Evolutionary conservation across 169 alveolate species (phyloP).

Genomic region (Perkinsus chesapeaki): DNA sequence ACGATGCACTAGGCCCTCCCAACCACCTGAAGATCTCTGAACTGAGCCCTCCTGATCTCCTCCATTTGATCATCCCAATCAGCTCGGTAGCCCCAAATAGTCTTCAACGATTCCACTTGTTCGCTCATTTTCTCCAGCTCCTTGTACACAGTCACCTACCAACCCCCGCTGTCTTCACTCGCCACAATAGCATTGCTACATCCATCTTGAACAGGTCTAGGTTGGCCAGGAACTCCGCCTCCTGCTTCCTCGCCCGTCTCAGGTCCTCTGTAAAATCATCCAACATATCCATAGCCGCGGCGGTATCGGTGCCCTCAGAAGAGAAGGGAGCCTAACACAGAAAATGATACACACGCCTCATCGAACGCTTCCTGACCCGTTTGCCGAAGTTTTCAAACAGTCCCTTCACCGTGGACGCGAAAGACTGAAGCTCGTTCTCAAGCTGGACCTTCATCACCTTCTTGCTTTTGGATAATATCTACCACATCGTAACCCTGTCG

Average conservation of each 20-base stretch:
- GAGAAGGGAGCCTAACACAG: not conserved
- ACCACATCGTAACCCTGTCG: not conserved
- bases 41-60: conserved; percentile 15
- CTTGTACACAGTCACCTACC: conserved; percentile 17
- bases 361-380: not conserved
- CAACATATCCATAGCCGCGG: conserved; percentile 23
- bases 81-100: not conserved
- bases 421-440: conserved; percentile 14
- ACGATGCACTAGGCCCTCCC: no score
- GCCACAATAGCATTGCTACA: not conserved
- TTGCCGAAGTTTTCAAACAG: conserved; percentile 15
- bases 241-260: conserved; percentile 17
- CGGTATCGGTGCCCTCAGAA: not conserved
- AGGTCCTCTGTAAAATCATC: conserved; percentile 23
- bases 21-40: conserved; percentile 20
- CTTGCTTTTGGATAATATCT: conserved; percentile 19
- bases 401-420: conserved; percentile 24
- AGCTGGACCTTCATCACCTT: conserved; percentile 28
- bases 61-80: conserved; percentile 34
- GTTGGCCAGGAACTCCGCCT: conserved; percentile 22
- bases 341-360: not conserved
- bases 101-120: conserved; percentile 7
- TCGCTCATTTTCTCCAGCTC: conserved; percentile 25
- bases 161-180: conserved; percentile 21
- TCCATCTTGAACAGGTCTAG: conserved; percentile 35